These are phyloP conservation scores for Melanopsichium pennsylvanicum DNA, from an alignment of 1,284 basidiomycete genomes.

Conservation along the genomic window DNA sequence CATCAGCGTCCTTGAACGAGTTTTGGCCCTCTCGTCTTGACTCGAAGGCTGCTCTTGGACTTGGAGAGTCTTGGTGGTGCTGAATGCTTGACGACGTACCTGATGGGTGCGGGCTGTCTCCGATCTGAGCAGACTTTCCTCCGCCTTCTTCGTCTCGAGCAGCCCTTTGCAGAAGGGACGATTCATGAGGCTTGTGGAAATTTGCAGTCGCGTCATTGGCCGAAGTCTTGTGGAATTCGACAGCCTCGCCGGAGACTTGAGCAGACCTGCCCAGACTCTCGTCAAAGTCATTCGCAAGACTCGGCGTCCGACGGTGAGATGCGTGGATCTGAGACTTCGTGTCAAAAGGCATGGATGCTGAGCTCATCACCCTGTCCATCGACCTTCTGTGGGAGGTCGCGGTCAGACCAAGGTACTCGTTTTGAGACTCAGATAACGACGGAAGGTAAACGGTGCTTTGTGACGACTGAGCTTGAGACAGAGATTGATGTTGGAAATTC, in stretches of 20 bases:
- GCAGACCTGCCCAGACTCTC: conserved; percentile 3
- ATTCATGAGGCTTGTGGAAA: conserved; percentile 46
- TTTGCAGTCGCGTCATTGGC: conserved; percentile 5
- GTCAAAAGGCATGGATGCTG: conserved; percentile 15
- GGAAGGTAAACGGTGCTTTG: conserved; percentile 31
- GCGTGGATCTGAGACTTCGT: conserved; percentile 8
- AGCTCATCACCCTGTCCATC: conserved; percentile 19
- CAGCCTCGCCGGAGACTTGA: background rate
- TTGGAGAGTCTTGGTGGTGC: background rate
- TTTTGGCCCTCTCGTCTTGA: background rate
- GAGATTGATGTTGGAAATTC: conserved; percentile 1
- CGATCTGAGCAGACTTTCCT: conserved; percentile 19
- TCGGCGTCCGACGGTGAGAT: background rate
- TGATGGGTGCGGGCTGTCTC: background rate
- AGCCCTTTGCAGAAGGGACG: conserved; percentile 27
- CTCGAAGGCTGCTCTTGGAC: background rate
- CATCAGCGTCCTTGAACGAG: background rate
- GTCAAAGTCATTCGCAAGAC: background rate
- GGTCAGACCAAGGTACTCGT: conserved; percentile 26
- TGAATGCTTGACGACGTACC: background rate
- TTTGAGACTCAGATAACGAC: conserved; percentile 20
- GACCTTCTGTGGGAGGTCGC: conserved; percentile 25
- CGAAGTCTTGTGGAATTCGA: background rate
- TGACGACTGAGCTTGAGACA: conserved; percentile 22
- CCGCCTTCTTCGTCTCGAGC: conserved; percentile 38